These are phyloP conservation scores for Starmera stellimalicola DNA, from an alignment of 1,139 yeast genomes.

Conservation along the genomic window DNA sequence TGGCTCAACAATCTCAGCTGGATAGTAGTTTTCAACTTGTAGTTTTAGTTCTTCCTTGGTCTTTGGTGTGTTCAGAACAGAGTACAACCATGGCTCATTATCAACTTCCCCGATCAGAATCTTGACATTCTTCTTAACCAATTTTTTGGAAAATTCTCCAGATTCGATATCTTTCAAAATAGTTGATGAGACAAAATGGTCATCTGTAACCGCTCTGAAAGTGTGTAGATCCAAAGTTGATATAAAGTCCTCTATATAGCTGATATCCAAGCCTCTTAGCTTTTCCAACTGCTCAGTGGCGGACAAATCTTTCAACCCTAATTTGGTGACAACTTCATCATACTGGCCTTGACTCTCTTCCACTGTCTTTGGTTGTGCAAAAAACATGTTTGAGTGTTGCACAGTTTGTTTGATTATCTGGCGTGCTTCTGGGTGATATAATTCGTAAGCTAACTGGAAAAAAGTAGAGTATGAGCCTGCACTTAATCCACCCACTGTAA, in stretches of 20 bases:
- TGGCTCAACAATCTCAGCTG: slow-evolving; percentile 21
- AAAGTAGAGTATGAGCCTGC: slow-evolving; percentile 19
- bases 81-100: slow-evolving; percentile 26
- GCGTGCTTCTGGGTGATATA: slow-evolving; percentile 24
- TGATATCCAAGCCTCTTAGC: slow-evolving; percentile 17
- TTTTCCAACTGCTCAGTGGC: slow-evolving; percentile 15
- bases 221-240: slow-evolving; percentile 25
- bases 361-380: slow-evolving; percentile 10
- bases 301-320: slow-evolving; percentile 6
- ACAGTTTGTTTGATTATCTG: slow-evolving; percentile 29
- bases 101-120: slow-evolving; percentile 30
- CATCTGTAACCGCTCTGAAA: slow-evolving; percentile 33
- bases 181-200: slow-evolving; percentile 22
- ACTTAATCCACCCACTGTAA: slow-evolving; percentile 23
- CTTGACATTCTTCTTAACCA: slow-evolving; percentile 18
- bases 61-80: slow-evolving; percentile 26
- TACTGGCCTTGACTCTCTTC: slow-evolving; percentile 28
- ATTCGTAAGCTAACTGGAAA: slow-evolving; percentile 22
- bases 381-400: slow-evolving; percentile 25
- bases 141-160: slow-evolving; percentile 25
- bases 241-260: slow-evolving; percentile 21
- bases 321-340: slow-evolving; percentile 22
- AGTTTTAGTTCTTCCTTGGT: slow-evolving; percentile 18
- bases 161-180: slow-evolving; percentile 23
- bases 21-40: slow-evolving; percentile 29